Evolutionary conservation across 345 rosid species (phyloP).

Genomic region (Citrus unshiu): DNA sequence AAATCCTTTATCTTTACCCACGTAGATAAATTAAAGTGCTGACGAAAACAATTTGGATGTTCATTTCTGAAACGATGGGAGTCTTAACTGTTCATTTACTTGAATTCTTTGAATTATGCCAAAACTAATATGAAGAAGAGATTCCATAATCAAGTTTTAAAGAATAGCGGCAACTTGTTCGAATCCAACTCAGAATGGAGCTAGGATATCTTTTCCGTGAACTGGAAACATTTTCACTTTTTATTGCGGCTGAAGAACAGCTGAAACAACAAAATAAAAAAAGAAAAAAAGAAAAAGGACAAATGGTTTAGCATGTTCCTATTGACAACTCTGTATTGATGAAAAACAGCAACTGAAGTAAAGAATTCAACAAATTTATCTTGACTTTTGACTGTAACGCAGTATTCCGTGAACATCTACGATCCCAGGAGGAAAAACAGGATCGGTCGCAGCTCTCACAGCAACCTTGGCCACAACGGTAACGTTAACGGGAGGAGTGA

Average conservation of each 20-base stretch:
- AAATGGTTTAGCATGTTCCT: neutral
- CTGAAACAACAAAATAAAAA: neutral
- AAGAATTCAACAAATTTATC: slow-evolving; percentile 14
- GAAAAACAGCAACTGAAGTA: neutral
- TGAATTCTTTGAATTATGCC: too few species aligned
- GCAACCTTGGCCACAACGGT: slow-evolving; percentile 49
- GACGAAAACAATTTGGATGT: too few species aligned
- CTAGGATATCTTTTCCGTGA: neutral
- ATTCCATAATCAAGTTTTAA: neutral
- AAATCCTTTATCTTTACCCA: too few species aligned
- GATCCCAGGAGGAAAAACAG: slow-evolving; percentile 58
- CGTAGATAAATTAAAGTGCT: too few species aligned
- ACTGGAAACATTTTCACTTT: neutral
- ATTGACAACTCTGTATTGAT: slow-evolving; percentile 11
- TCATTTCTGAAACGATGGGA: too few species aligned
- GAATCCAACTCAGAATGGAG: neutral
- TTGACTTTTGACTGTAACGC: slow-evolving; percentile 38
- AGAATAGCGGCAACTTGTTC: neutral
- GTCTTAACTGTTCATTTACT: too few species aligned
- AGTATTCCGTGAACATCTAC: slow-evolving; percentile 43
- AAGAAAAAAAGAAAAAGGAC: too few species aligned
- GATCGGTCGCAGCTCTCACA: slow-evolving; percentile 53
- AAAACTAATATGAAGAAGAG: neutral
- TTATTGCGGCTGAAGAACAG: neutral
- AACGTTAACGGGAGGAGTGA: slow-evolving; percentile 52